phyloP scores from a whole-genome alignment of 1,284 basidiomycete genomes.

The Meira miltonrushii region DNA sequence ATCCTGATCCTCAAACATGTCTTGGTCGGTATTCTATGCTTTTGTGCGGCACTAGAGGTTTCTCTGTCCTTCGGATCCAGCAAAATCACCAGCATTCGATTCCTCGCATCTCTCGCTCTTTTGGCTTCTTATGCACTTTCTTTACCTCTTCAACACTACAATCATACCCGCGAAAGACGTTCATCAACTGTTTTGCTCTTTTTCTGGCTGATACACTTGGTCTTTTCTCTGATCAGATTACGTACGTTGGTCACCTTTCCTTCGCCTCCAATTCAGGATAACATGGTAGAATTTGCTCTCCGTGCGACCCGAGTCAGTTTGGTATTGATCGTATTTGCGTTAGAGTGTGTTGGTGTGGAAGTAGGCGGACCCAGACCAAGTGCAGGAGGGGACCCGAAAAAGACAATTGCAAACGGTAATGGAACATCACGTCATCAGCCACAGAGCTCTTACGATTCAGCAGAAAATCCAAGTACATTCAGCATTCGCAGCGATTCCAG shows the following conservation, averaged over 20 bases:
- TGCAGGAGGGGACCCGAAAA: constrained; percentile 21
- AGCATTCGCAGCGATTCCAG: constrained; percentile 28
- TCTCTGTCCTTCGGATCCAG: neutral
- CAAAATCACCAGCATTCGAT: constrained; percentile 7
- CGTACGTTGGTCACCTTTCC: constrained; percentile 26
- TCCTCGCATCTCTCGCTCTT: constrained; percentile 23
- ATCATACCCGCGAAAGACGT: constrained; percentile 70
- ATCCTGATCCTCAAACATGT: neutral
- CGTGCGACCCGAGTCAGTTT: constrained; percentile 31
- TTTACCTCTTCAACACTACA: constrained; percentile 55
- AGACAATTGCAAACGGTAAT: constrained; percentile 1
- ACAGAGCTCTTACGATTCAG: neutral
- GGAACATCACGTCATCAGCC: neutral
- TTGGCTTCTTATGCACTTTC: constrained; percentile 39
- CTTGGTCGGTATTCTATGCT: neutral
- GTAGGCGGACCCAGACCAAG: constrained; percentile 16
- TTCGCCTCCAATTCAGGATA: constrained; percentile 22
- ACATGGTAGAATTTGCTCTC: constrained; percentile 31
- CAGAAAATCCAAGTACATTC: constrained; percentile 16
- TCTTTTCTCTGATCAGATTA: constrained; percentile 61
- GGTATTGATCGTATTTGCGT: constrained; percentile 28
- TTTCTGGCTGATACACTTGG: constrained; percentile 72
- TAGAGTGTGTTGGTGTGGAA: constrained; percentile 43
- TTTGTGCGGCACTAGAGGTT: constrained; percentile 1
- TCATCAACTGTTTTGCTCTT: constrained; percentile 73